A percentile compares a stretch with the other conserved stretches of the same genome.
Evolutionary conservation across 345 rosid genomes (phyloP).

Genomic region (Euclidium syriacum): DNA sequence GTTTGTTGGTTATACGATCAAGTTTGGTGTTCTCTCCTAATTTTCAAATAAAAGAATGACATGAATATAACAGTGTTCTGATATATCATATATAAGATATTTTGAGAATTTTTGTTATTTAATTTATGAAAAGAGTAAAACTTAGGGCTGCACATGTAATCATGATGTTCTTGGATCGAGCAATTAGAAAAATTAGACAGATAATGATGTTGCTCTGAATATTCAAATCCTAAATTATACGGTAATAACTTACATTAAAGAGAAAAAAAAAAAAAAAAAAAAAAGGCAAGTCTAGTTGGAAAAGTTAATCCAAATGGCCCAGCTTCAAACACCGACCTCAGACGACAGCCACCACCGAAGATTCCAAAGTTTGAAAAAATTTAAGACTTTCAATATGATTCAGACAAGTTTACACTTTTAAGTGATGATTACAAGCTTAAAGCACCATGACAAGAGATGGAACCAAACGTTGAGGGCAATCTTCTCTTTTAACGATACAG

Average conservation of each 20-base stretch:
- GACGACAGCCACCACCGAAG: conserved; percentile 13
- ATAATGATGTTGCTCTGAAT: conserved; percentile 13
- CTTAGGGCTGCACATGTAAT: conserved; percentile 32
- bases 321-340: conserved; percentile 7
- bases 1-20: neutral
- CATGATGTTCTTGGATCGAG: conserved; percentile 31
- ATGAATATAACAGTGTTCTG: neutral
- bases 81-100: no score
- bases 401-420: conserved; percentile 14
- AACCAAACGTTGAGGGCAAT: conserved; percentile 9
- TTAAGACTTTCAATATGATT: neutral
- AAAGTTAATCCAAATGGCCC: no score
- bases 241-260: neutral
- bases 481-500: neutral
- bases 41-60: neutral
- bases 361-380: neutral
- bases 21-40: neutral
- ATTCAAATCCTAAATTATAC: neutral
- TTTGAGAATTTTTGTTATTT: no score
- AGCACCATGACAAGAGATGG: conserved; percentile 10
- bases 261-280: neutral
- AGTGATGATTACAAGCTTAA: conserved; percentile 22
- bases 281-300: conserved; percentile 11
- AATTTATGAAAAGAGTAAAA: conserved; percentile 3
- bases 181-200: conserved; percentile 9